Base-by-base conservation (phyloP, 2,329 filamentous ascomycete species). In the Xylariaceae sp. region DNA sequence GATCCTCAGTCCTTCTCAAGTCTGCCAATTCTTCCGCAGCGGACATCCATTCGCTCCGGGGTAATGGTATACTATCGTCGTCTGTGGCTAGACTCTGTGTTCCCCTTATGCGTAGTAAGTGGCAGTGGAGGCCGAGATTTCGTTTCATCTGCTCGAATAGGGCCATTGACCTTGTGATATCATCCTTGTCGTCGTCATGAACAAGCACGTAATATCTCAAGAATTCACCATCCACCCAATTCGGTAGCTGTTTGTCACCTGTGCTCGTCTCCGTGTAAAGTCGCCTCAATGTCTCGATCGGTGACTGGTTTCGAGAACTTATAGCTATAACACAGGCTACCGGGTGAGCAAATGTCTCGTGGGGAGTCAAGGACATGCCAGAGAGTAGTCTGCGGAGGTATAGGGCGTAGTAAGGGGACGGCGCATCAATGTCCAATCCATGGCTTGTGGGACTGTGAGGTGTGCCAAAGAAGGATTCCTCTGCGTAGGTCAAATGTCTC, bases 91-190 rank as follows among this genome's bases (percentile, higher is more conserved):
- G 86, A 69, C 90, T 93, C 66, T 91, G 88, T 36, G 84, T 88
- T 63, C 90, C 95, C 61, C 93, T 83, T 46, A 99, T 75, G 57
- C 95, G 80, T 33, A 99, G 77, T 11, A 99, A 78, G 71, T 99
- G 94, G 67, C 94, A 99, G 71, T 99, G 92, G 44, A 97, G 76
- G 1, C 94, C 94, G 58, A 99, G 90, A 71, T 97, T 90, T n/a
- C 94, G 85, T 72, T 97, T 99, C 95, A 99, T 99, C 70, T 97
- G 90, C 62, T 99, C 94, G 70, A 96, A 99, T 28, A 97, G 77
- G 16, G 85, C 83, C 70, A 93, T 93, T 12, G 92, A 96, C 71
- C 91, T 88, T 36, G 84, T 83, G 55, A 97, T 96, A 67, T 99
- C 92, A 65, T 96, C 93, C 55, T 84, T 85, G 66, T 99, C 94